Base-by-base conservation (phyloP, 495 filamentous ascomycete genomes). In the Annulohypoxylon stygium region DNA sequence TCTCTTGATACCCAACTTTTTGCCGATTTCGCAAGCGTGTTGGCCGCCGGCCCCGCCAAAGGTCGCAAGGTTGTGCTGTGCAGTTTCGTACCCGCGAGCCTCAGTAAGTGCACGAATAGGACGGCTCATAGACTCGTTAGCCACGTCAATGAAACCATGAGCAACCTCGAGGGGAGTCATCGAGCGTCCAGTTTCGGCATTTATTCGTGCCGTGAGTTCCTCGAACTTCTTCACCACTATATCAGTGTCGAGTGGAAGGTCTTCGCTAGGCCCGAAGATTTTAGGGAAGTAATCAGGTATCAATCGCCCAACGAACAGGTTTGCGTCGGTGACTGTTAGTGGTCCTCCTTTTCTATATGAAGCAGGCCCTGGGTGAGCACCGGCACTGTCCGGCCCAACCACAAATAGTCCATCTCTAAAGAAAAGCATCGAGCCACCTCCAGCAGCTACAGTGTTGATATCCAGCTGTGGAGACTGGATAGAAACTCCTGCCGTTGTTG, bases 11-110 rank as follows among this genome's bases (percentile, higher is more conserved):
- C 96, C 94, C 16, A 99, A 84, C 16, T 91, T 91, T 74, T 94
- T 92, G 8, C 94, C 96, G 75, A 99, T 97, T 16, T 94, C 94
- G n/a, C 97, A 93, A 4, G 96, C 96, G 75, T 99, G 96, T 78
- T 99, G 96, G 1, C 96, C 96, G 55, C 96, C 96, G 2, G 96
- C 96, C 41, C 96, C 96, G 12, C 96, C 96, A 82, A 99, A 98
- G 0, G 93, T 95, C 1, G 95, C 94, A 41, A 98, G 87, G 6
- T 93, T 85, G 80, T 99, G 96, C 72, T 91, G 92, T 2, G 92
- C 93, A 0, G 95, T 95, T 78, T 97, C 94, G 77, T 97, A 92
- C 0, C 96, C 96, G 79, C 94, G 93, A 14, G 94, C 95, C 79
- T 99, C 95, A 2, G 95, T 99, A 70, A 97, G 83, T 33, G 92